Evolutionary conservation across 208 protist genomes (phyloP), one percentile per base, ranked within the genome.

Genomic region (Willaertia magna): DNA sequence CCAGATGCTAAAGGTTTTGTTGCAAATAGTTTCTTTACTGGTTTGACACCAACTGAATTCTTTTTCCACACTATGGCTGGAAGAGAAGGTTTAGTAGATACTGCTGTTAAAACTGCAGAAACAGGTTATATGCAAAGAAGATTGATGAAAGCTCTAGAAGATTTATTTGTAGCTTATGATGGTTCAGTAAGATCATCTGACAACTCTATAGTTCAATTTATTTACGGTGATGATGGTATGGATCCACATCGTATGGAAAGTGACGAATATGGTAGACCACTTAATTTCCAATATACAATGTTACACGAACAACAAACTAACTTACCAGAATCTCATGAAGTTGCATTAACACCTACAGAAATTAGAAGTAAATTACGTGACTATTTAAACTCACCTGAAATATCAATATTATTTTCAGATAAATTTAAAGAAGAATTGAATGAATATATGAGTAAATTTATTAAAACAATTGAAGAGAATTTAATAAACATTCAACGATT

Each of bases 31-130:
- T 99, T 99, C 92, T 99, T 95, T 91, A 96, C 97, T 9, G 98
- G 98, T 26, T 90, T 99, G 9, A 94, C 91, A 18, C 96, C 98
- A 44, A 97, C 95, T 6, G 98, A 99, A 91, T 99, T 99, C 90
- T 99, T 99, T 89, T 99, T 99, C 89, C 99, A 99, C 90, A 99
- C 98, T 43, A 99, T 99, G 97, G 97, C 95, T 67, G 97, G 97
- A 42, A 92, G 97, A 86, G 96, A 98, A 90, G 95, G 96, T 86
- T 93, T 99, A 9, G 97, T 99, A 26, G 98, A 99, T 89, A 99
- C 98, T 9, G 98, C 98, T 40, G 98, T 99, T 43, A 99, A 99
- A 89, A 99, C 98, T 26, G 98, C 98, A 3, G 98, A 99, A 87
- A 99, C 99, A 30, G 98, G 99, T 12, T 99, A 99, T 89, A 99